phyloP scores from a whole-genome alignment of 2,329 filamentous ascomycete species.

The Emergomyces africanus region DNA sequence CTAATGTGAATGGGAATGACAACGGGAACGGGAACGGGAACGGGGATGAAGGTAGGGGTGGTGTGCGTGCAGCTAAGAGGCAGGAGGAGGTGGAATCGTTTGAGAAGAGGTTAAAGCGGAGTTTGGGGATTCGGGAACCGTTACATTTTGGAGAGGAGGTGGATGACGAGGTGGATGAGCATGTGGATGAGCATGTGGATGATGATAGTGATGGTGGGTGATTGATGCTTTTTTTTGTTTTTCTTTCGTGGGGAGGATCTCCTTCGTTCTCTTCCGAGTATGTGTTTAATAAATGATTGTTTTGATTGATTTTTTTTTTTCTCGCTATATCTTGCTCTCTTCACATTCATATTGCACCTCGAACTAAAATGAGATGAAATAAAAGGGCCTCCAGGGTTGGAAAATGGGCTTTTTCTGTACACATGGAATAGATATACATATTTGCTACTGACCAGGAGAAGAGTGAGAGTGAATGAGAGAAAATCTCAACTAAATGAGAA shows the following conservation, averaged over 20 bases:
- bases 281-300: background rate
- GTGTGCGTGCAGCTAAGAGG: conserved; percentile 10
- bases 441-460: background rate
- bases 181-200: background rate
- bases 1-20: conserved; percentile 11
- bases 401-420: background rate
- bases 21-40: background rate
- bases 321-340: background rate
- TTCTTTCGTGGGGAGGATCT: too few species aligned
- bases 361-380: background rate
- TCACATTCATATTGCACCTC: background rate
- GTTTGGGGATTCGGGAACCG: conserved; percentile 40
- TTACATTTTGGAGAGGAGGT: background rate
- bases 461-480: background rate
- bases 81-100: conserved; percentile 47
- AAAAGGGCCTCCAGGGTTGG: background rate
- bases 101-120: conserved; percentile 47
- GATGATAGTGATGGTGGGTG: background rate
- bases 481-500: background rate
- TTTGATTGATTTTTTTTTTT: background rate
- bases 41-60: conserved; percentile 3
- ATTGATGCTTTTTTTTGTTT: too few species aligned
- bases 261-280: background rate
- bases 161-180: background rate
- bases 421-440: background rate